phyloP scores from a whole-genome alignment of 2,329 filamentous ascomycete species.

The Ambrosiella beaveri region DNA sequence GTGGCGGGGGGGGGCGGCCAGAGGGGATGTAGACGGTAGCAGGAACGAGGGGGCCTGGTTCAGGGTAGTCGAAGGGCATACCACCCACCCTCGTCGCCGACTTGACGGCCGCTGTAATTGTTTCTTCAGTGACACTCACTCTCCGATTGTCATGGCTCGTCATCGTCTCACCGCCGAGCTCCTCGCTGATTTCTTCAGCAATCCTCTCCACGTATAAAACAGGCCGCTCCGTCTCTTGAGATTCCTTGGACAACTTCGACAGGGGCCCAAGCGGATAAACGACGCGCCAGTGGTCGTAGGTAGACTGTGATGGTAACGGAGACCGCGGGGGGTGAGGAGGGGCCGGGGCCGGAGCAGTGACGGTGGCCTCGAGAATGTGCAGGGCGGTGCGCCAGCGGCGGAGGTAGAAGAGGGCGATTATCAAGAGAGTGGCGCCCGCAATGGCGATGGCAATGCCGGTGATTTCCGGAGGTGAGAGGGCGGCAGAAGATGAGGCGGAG shows the following conservation, averaged over 20 bases:
- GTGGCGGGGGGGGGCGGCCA: not conserved
- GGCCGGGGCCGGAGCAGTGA: not conserved
- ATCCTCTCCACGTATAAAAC: not conserved
- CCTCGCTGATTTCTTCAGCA: not conserved
- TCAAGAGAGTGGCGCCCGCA: not conserved
- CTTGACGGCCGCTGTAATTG: not conserved
- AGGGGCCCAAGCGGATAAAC: not conserved
- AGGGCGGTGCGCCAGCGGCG: not conserved
- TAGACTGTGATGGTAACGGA: not conserved
- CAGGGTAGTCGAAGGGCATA: too few species aligned
- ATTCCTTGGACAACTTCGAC: not conserved
- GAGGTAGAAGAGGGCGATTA: constrained; percentile 5
- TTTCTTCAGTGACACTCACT: not conserved
- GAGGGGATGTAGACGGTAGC: not conserved
- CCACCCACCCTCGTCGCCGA: not conserved
- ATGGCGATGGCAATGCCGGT: constrained; percentile 3
- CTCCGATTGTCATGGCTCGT: not conserved
- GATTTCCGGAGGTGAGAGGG: constrained; percentile 1
- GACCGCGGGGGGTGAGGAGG: not conserved
- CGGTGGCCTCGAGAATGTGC: not conserved
- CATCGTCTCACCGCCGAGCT: too few species aligned
- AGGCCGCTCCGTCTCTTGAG: not conserved
- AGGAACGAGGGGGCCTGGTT: too few species aligned
- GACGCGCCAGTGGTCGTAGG: not conserved
- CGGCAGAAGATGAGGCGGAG: not conserved